Evolutionary conservation across 1,139 yeast species (phyloP).

Genomic region (Saccharomyces hybrid): DNA sequence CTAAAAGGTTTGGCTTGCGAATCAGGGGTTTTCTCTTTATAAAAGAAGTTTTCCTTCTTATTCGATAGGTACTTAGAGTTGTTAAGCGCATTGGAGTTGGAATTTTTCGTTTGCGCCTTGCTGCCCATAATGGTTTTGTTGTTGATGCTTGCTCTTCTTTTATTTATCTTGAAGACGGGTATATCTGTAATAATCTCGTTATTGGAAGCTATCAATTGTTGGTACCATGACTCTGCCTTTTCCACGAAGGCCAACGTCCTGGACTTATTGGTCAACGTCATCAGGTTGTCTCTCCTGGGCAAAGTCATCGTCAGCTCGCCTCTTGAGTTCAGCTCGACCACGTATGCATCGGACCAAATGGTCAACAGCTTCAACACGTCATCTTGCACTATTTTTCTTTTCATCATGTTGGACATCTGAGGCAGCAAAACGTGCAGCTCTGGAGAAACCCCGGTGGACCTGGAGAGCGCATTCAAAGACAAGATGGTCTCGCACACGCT

Average conservation of each 20-base stretch:
- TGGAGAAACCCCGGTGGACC: slow-evolving; percentile 14
- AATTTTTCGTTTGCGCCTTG: slow-evolving; percentile 1
- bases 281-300: slow-evolving; percentile 16
- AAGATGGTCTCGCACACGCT: slow-evolving; percentile 23
- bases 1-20: slow-evolving; percentile 21
- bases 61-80: slow-evolving; percentile 14
- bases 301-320: slow-evolving; percentile 20
- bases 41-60: slow-evolving; percentile 14
- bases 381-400: slow-evolving; percentile 18
- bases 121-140: background rate
- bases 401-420: slow-evolving; percentile 26
- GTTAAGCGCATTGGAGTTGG: slow-evolving; percentile 1
- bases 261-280: slow-evolving; percentile 19
- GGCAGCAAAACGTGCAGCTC: slow-evolving; percentile 23
- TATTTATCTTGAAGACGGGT: slow-evolving; percentile 18
- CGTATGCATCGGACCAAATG: slow-evolving; percentile 26
- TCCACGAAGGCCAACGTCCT: slow-evolving; percentile 23
- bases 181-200: slow-evolving; percentile 15
- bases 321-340: slow-evolving; percentile 17
- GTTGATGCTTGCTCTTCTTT: slow-evolving; percentile 15
- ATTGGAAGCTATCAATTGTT: background rate
- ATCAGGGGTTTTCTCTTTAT: slow-evolving; percentile 15
- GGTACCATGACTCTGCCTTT: slow-evolving; percentile 22
- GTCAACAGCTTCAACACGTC: slow-evolving; percentile 15
- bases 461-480: slow-evolving; percentile 24